These are phyloP conservation scores for Laetiporus sulphureus DNA, from an alignment of 1,284 basidiomycete species.

Conservation along the genomic window DNA sequence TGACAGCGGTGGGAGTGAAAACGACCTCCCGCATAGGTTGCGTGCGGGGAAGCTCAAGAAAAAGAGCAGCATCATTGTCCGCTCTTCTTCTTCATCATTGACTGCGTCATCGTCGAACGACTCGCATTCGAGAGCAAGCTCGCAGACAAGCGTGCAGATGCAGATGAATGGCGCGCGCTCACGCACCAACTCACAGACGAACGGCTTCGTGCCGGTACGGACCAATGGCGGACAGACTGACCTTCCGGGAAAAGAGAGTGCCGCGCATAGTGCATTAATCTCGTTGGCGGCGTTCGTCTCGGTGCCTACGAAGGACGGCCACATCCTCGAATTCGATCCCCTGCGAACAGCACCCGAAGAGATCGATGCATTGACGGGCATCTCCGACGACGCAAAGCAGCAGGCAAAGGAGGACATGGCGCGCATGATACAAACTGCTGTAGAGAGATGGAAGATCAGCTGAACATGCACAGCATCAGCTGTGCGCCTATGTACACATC, in stretches of 20 bases:
- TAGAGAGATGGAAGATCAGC: slow-evolving; percentile 65
- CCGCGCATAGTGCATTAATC: slow-evolving; percentile 6
- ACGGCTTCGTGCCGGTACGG: slow-evolving; percentile 7
- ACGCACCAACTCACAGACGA: slow-evolving; percentile 25
- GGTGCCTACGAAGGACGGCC: slow-evolving; percentile 68
- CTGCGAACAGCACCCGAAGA: slow-evolving; percentile 60
- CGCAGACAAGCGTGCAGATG: slow-evolving; percentile 37
- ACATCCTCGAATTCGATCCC: slow-evolving; percentile 74
- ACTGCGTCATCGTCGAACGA: slow-evolving; percentile 5
- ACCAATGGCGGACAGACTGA: slow-evolving; percentile 20
- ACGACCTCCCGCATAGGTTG: slow-evolving; percentile 4
- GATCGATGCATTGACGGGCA: slow-evolving; percentile 66
- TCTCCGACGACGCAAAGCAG: slow-evolving; percentile 74
- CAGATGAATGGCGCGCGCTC: slow-evolving; percentile 4
- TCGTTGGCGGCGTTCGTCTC: slow-evolving; percentile 37
- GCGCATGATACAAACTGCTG: slow-evolving; percentile 57
- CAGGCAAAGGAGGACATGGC: slow-evolving; percentile 71
- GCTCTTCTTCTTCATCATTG: slow-evolving; percentile 46
- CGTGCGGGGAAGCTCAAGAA: slow-evolving; percentile 33
- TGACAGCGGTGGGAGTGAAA: slow-evolving; percentile 14
- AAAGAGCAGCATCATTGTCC: slow-evolving; percentile 57
- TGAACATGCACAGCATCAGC: slow-evolving; percentile 3
- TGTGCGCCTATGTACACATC: no score
- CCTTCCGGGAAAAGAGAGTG: slow-evolving; percentile 12
- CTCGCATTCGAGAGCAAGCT: slow-evolving; percentile 40